These are phyloP conservation scores for Elongisporangium anandrum DNA, from an alignment of 352 stramenopile species.

Conservation along the genomic window DNA sequence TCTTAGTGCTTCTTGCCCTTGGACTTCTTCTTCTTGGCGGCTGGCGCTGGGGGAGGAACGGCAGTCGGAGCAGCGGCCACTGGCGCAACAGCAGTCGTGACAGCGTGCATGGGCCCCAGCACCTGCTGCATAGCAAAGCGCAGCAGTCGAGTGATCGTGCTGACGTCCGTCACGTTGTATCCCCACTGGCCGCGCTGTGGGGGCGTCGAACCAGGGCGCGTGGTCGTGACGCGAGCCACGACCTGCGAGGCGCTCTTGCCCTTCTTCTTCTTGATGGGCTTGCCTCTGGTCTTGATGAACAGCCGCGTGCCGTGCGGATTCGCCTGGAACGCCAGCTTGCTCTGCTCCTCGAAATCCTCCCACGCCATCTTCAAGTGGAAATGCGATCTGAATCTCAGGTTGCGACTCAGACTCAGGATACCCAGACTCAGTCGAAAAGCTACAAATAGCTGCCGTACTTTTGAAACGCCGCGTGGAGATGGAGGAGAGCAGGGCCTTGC, in stretches of 20 bases:
- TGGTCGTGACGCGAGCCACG: slow-evolving; percentile 42
- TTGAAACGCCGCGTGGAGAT: not conserved
- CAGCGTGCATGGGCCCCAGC: slow-evolving; percentile 45
- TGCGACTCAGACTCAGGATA: not conserved
- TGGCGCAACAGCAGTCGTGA: not conserved
- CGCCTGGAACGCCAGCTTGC: slow-evolving; percentile 55
- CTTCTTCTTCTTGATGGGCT: slow-evolving; percentile 16
- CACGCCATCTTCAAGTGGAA: slow-evolving; percentile 11
- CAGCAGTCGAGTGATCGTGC: slow-evolving; percentile 37
- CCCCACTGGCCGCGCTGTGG: slow-evolving; percentile 1
- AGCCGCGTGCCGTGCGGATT: slow-evolving; percentile 50
- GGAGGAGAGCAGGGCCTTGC: not conserved
- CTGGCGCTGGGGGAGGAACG: slow-evolving; percentile 1
- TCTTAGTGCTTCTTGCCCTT: slow-evolving; percentile 29
- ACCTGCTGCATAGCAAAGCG: slow-evolving; percentile 70
- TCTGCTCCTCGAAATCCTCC: slow-evolving; percentile 69
- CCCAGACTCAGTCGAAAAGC: not conserved
- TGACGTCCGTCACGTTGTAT: slow-evolving; percentile 25
- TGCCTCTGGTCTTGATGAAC: slow-evolving; percentile 47
- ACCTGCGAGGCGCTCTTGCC: slow-evolving; percentile 31
- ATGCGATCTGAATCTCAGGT: not conserved
- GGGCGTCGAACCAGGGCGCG: slow-evolving; percentile 2
- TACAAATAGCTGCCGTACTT: not conserved
- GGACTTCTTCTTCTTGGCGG: slow-evolving; percentile 40
- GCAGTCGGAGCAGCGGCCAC: slow-evolving; percentile 3